Conservation (phyloP, 2,329 filamentous ascomycete genomes). For the Trichophyton equinum region DNA sequence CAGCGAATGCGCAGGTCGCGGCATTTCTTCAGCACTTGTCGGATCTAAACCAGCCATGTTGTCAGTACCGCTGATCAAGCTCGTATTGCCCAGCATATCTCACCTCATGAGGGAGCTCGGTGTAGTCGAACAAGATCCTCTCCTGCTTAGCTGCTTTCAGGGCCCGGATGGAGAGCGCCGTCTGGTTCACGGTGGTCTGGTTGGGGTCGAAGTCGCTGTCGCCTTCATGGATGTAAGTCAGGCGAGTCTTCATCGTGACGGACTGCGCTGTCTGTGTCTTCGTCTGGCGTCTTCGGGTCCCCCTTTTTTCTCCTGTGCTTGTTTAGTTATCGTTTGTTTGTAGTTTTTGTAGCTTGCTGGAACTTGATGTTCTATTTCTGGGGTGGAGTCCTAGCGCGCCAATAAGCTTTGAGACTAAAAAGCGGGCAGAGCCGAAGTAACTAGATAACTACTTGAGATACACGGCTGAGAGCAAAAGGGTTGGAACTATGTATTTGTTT, state of each 20-base stretch:
- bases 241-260: slow-evolving; percentile 32
- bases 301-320: neutral
- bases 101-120: slow-evolving; percentile 60
- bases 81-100: neutral
- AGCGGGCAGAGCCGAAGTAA: neutral
- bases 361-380: neutral
- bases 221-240: slow-evolving; percentile 63
- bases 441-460: neutral
- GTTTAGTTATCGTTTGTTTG: neutral
- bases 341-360: neutral
- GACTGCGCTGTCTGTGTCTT: neutral
- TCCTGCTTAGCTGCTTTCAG: slow-evolving; percentile 64
- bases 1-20: slow-evolving; percentile 70
- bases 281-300: neutral
- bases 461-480: neutral
- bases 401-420: slow-evolving; percentile 5
- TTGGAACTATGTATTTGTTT: too few relatives aligned
- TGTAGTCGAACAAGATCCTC: slow-evolving; percentile 57
- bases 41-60: slow-evolving; percentile 37
- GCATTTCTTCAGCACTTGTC: slow-evolving; percentile 48
- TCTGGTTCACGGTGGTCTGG: slow-evolving; percentile 45
- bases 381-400: neutral
- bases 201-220: slow-evolving; percentile 53
- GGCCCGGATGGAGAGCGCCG: slow-evolving; percentile 44
- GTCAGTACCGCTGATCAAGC: neutral